These are phyloP conservation scores for Syzygium jambos DNA, from an alignment of 345 rosid genomes.

Conservation along the genomic window DNA sequence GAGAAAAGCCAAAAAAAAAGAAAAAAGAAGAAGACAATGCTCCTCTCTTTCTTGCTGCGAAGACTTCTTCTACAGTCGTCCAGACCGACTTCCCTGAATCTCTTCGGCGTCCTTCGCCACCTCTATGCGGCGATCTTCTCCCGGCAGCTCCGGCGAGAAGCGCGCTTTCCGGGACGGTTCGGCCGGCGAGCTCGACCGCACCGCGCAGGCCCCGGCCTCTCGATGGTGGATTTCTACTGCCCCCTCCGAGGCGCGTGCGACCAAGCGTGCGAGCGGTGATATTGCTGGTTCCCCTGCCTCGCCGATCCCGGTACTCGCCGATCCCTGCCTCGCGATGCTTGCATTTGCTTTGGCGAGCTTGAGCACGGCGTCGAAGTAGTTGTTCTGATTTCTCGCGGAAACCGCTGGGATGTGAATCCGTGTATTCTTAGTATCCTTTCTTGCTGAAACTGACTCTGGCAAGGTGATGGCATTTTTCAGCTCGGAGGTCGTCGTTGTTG, in stretches of 20 bases:
- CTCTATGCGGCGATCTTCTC: neutral
- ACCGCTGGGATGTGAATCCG: neutral
- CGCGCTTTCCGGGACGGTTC: neutral
- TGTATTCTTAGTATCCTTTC: too few species aligned
- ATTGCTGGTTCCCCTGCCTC: slow-evolving; percentile 44
- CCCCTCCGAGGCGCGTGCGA: slow-evolving; percentile 8
- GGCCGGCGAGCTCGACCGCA: neutral
- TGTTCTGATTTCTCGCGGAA: neutral
- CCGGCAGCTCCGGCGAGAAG: neutral
- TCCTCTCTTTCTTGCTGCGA: neutral
- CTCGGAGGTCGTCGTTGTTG: slow-evolving; percentile 68
- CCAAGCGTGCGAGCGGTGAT: slow-evolving; percentile 28
- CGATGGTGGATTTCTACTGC: slow-evolving; percentile 30
- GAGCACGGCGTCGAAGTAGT: neutral
- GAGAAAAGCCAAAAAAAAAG: neutral
- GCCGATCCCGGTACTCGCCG: slow-evolving; percentile 56
- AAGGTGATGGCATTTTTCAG: slow-evolving; percentile 24
- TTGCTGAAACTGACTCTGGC: neutral
- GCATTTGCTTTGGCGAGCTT: neutral
- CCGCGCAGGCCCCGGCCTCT: neutral
- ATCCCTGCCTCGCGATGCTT: too few species aligned
- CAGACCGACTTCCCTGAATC: neutral
- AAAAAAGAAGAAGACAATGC: too few species aligned
- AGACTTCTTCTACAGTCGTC: neutral
- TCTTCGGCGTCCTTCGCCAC: neutral